These are phyloP conservation scores for Monosporascus cannonballus DNA, from an alignment of 2,329 filamentous ascomycete genomes.

Conservation along the genomic window DNA sequence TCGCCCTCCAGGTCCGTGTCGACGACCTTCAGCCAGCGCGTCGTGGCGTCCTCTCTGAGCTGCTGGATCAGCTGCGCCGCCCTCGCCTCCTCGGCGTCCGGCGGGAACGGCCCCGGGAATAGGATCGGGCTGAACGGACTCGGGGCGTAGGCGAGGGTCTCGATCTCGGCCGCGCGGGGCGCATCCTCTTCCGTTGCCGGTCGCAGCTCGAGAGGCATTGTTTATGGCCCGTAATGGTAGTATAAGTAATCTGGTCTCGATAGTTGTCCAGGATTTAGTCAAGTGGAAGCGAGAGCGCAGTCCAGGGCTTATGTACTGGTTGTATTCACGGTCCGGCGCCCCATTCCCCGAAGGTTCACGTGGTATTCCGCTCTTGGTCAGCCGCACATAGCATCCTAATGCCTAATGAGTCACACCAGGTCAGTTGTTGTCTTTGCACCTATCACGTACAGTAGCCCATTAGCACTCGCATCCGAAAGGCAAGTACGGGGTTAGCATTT, in stretches of 20 bases:
- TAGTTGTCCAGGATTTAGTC: no score
- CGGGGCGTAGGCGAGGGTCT: conserved; percentile 29
- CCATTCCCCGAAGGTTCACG: not conserved
- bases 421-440: no score
- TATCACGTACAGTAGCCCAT: no score
- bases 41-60: conserved; percentile 16
- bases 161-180: conserved; percentile 29
- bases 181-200: conserved; percentile 30
- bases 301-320: no score
- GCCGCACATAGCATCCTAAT: not conserved
- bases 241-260: no score
- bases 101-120: conserved; percentile 26
- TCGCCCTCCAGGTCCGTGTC: conserved; percentile 25
- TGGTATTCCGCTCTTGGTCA: no score
- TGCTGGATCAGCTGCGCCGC: conserved; percentile 14
- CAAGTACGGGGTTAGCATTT: not conserved
- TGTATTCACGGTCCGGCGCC: not conserved
- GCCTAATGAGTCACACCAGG: not conserved
- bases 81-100: conserved; percentile 14
- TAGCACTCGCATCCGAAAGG: no score
- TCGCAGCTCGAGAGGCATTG: conserved; percentile 34
- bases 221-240: no score
- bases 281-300: no score
- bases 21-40: conserved; percentile 26
- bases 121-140: conserved; percentile 27